Evolutionary conservation across 495 filamentous ascomycete genomes (phyloP).

Genomic region (Parachaetomium inaequale): DNA sequence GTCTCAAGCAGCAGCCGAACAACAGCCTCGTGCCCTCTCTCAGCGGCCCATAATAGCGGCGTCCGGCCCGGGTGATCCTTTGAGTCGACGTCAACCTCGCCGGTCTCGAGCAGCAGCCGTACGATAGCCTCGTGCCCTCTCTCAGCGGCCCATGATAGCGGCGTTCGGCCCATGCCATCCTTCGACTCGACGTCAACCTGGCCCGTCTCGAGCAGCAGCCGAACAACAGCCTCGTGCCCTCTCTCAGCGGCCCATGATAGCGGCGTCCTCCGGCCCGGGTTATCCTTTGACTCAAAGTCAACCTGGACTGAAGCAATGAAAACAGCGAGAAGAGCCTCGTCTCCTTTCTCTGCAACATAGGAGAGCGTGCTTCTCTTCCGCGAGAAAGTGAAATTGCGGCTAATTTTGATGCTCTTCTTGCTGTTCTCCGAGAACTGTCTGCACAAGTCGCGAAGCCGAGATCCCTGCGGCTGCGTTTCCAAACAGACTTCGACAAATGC

Average conservation of each 20-base stretch:
- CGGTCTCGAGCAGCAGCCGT: neutral
- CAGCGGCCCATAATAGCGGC: neutral
- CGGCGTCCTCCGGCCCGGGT: too few relatives aligned
- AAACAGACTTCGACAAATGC: constrained; percentile 20
- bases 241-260: neutral
- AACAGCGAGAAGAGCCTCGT: too few relatives aligned
- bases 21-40: neutral
- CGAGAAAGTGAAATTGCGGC: too few relatives aligned
- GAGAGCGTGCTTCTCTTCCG: too few relatives aligned
- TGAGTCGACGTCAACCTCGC: neutral
- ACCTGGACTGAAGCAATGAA: too few relatives aligned
- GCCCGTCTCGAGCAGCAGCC: neutral
- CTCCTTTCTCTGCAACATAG: too few relatives aligned
- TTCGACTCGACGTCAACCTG: neutral
- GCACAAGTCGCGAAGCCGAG: neutral
- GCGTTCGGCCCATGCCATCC: neutral
- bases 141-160: neutral
- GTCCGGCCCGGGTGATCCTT: neutral
- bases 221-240: neutral
- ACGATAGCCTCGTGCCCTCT: neutral
- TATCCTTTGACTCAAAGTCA: neutral
- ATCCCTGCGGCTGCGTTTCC: neutral
- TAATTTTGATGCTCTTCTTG: too few relatives aligned
- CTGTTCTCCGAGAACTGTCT: too few relatives aligned
- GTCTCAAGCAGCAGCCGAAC: neutral